Evolutionary conservation across 495 filamentous ascomycete species (phyloP).

Genomic region (Penicillium bovifimosum): DNA sequence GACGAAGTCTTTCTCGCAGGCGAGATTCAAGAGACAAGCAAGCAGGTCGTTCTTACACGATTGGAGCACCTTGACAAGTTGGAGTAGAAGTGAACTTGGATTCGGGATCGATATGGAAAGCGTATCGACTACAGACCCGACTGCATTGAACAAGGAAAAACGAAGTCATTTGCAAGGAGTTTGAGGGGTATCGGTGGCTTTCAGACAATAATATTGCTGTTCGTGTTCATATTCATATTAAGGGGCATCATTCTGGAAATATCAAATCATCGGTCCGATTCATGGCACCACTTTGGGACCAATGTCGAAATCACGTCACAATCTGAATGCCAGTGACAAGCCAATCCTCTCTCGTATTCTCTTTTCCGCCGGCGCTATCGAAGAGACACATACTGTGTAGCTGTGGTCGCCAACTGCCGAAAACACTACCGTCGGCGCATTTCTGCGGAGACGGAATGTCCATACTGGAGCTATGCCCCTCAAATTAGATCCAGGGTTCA

Average conservation of each 20-base stretch:
- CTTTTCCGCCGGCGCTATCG: slow-evolving; percentile 1
- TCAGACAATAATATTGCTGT: slow-evolving; percentile 2
- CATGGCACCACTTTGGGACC: slow-evolving; percentile 18
- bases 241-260: slow-evolving; percentile 1
- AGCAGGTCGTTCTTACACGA: slow-evolving; percentile 91
- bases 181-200: slow-evolving; percentile 12
- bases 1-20: slow-evolving; percentile 97
- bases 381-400: not conserved
- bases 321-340: slow-evolving; percentile 2
- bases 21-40: slow-evolving; percentile 96
- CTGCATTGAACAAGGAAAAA: not conserved
- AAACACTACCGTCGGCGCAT: slow-evolving; percentile 7
- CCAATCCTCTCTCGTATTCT: slow-evolving; percentile 22
- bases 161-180: slow-evolving; percentile 23
- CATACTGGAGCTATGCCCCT: slow-evolving; percentile 18
- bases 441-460: not conserved
- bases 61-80: slow-evolving; percentile 95
- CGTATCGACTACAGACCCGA: slow-evolving; percentile 9
- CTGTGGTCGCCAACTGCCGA: slow-evolving; percentile 11
- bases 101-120: not conserved
- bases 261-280: slow-evolving; percentile 2
- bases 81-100: slow-evolving; percentile 48
- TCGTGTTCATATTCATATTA: slow-evolving; percentile 6
- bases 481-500: slow-evolving; percentile 16
- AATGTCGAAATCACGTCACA: slow-evolving; percentile 22